A percentile compares a stretch with the other conserved stretches of the same genome.
phyloP scores from a whole-genome alignment of 306 rosid genomes.

The Malus sylvestris region DNA sequence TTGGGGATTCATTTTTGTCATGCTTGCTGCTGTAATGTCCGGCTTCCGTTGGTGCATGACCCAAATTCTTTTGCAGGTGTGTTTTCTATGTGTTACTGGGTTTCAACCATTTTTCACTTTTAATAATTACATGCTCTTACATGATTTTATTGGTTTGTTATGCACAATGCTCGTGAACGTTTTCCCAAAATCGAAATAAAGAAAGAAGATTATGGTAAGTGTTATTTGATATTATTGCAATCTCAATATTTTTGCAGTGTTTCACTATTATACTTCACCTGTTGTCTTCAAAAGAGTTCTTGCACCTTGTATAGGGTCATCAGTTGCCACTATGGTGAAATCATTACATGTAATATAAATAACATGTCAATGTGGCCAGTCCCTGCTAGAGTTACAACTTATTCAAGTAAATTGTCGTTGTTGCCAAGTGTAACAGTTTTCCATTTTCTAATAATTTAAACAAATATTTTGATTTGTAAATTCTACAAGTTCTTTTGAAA shows the following conservation, averaged over 20 bases:
- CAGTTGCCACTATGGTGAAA: background rate
- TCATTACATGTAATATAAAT: background rate
- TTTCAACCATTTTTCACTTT: background rate
- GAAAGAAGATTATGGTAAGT: slow-evolving; percentile 94
- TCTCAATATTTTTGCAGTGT: slow-evolving; percentile 1
- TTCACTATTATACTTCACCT: background rate
- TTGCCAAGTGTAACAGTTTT: background rate
- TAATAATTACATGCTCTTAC: slow-evolving; percentile 19
- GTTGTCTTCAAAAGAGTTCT: background rate
- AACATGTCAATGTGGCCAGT: background rate
- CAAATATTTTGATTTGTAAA: background rate
- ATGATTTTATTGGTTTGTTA: slow-evolving; percentile 30
- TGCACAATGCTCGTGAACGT: slow-evolving; percentile 21
- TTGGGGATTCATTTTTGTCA: slow-evolving; percentile 81
- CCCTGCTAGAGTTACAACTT: background rate
- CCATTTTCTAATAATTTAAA: background rate
- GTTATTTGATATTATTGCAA: slow-evolving; percentile 12
- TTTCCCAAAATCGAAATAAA: slow-evolving; percentile 42
- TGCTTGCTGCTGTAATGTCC: slow-evolving; percentile 99
- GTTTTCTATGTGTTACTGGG: slow-evolving; percentile 13
- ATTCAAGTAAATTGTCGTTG: background rate
- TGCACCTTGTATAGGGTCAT: background rate
- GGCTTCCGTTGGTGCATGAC: slow-evolving; percentile 99
- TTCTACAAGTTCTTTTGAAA: background rate
- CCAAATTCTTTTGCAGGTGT: slow-evolving; percentile 93